Conservation (phyloP, 2,329 filamentous ascomycete species). For the Epichloe elymi region DNA sequence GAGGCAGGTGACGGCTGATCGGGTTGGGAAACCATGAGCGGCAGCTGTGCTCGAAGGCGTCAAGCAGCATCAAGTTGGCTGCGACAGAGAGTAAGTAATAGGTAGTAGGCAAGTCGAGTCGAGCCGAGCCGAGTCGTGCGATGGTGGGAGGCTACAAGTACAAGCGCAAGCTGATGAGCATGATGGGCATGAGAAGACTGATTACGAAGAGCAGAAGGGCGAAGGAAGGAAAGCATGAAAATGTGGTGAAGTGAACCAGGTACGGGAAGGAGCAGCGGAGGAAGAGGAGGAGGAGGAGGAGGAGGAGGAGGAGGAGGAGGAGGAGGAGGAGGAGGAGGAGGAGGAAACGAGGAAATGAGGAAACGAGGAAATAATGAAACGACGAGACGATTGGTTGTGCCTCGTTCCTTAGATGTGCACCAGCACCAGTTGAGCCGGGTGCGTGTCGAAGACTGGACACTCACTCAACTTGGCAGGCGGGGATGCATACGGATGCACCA, state of each 20-base stretch:
- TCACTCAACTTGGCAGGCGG: too few species aligned
- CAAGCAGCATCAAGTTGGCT: not conserved
- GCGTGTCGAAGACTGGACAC: not conserved
- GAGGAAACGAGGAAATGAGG: not conserved
- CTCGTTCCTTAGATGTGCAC: not conserved
- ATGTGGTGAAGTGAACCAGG: not conserved
- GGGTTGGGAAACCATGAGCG: constrained; percentile 50
- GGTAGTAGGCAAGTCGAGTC: not conserved
- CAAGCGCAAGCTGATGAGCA: not conserved
- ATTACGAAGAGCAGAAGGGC: too few species aligned
- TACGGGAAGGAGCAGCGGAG: not conserved
- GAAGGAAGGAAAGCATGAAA: too few species aligned
- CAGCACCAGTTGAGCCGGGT: not conserved
- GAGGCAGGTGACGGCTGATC: constrained; percentile 23
- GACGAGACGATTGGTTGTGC: not conserved
- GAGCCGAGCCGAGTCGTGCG: too few species aligned
- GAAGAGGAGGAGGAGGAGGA: too few species aligned
- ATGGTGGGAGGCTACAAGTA: not conserved
- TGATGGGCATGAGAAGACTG: too few species aligned
- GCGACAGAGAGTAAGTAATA: not conserved
- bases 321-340: too few species aligned
- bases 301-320: too few species aligned
- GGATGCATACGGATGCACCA: too few species aligned
- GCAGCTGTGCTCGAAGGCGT: constrained; percentile 2
- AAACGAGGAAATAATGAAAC: not conserved